A percentile compares a stretch with the other conserved stretches of the same genome.
Evolutionary conservation across 2,329 filamentous ascomycete species (phyloP).

Genomic region (Rosellinia necatrix): DNA sequence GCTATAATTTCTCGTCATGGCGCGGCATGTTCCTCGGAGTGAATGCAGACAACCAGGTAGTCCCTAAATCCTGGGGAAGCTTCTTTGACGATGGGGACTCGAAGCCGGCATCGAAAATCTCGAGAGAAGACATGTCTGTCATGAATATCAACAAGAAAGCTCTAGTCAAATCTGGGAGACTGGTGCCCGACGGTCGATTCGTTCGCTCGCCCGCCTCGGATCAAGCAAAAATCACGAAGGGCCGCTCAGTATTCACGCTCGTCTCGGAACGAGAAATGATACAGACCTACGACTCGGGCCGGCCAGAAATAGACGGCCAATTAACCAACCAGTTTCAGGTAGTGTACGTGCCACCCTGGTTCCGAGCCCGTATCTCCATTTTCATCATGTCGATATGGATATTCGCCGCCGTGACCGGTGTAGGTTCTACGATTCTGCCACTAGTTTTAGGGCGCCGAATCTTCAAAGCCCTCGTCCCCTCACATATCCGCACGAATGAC

Average conservation of each 20-base stretch:
- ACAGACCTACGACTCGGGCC: slow-evolving; percentile 66
- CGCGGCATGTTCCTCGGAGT: slow-evolving; percentile 53
- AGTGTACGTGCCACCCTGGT: slow-evolving; percentile 84
- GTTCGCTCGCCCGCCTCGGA: slow-evolving; percentile 94
- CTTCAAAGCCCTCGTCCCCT: slow-evolving; percentile 73
- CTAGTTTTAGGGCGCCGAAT: slow-evolving; percentile 82
- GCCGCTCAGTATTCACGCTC: slow-evolving; percentile 77
- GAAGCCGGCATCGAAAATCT: slow-evolving; percentile 47
- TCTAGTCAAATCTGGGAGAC: slow-evolving; percentile 54
- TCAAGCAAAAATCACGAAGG: slow-evolving; percentile 91
- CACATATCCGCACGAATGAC: slow-evolving; percentile 80
- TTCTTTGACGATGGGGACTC: slow-evolving; percentile 55
- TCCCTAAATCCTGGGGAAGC: slow-evolving; percentile 62
- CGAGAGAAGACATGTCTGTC: slow-evolving; percentile 43
- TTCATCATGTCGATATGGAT: slow-evolving; percentile 93
- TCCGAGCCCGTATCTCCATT: slow-evolving; percentile 76
- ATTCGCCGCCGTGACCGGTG: slow-evolving; percentile 86
- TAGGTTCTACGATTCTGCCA: slow-evolving; percentile 83
- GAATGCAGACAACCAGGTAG: slow-evolving; percentile 47
- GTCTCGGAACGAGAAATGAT: slow-evolving; percentile 70
- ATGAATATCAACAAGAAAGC: slow-evolving; percentile 48
- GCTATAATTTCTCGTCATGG: slow-evolving; percentile 45
- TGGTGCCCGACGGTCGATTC: slow-evolving; percentile 76
- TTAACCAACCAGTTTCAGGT: slow-evolving; percentile 67
- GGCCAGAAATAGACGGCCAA: slow-evolving; percentile 55